Percentiles rank a stretch among this genome's conserved stretches.
phyloP scores from a whole-genome alignment of 106 monocot species.

The Dioscorea zingiberensis region DNA sequence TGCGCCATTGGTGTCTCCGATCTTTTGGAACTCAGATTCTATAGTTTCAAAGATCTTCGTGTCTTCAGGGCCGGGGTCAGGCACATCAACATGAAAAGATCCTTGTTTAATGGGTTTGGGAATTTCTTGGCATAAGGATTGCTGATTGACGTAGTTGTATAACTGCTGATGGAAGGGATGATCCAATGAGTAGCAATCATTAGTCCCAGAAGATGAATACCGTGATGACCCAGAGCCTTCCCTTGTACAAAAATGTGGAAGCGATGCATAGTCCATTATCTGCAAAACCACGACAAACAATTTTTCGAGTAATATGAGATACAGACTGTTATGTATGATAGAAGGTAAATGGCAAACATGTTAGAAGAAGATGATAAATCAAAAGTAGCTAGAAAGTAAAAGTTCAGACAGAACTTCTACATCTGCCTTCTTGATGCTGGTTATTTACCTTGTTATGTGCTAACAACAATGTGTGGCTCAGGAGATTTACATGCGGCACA shows the following conservation, averaged over 20 bases:
- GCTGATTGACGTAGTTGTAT: slow-evolving; percentile 54
- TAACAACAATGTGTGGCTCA: no score
- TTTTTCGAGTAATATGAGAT: no score
- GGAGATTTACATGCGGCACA: no score
- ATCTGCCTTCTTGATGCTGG: no score
- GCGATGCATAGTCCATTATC: slow-evolving; percentile 78
- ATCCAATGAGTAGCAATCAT: slow-evolving; percentile 71
- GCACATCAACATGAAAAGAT: slow-evolving; percentile 31
- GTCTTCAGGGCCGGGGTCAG: slow-evolving; percentile 38
- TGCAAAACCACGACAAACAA: slow-evolving; percentile 3
- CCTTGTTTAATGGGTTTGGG: no score
- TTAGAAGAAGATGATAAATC: no score
- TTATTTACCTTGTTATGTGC: no score
- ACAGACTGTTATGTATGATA: no score
- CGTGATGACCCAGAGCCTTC: slow-evolving; percentile 68
- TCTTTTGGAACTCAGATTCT: slow-evolving; percentile 56
- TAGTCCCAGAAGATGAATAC: slow-evolving; percentile 9
- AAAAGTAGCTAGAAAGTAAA: no score
- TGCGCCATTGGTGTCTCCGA: slow-evolving; percentile 36
- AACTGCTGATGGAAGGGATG: slow-evolving; percentile 83
- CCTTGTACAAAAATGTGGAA: slow-evolving; percentile 89
- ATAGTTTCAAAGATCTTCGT: slow-evolving; percentile 52
- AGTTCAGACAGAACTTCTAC: no score
- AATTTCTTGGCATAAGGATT: slow-evolving; percentile 5
- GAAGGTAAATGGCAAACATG: no score